Base-by-base conservation (phyloP, 108 stramenopile species). In the Fragilaria radians region DNA sequence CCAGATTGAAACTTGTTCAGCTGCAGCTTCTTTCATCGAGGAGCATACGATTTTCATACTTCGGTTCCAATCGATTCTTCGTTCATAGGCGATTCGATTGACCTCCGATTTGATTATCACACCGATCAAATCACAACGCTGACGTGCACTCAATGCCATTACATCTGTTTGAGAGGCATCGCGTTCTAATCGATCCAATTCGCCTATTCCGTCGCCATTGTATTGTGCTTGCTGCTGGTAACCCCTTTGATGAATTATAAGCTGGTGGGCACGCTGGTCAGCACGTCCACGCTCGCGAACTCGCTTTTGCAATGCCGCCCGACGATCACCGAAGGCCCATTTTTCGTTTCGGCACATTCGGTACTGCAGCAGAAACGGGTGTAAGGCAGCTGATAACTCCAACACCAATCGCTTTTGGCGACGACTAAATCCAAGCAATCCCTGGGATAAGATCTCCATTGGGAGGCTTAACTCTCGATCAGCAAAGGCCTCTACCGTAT, bases 321-420 rank as follows among this genome's bases (percentile, higher is more conserved):
- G 66, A 21, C 90, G 80, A 77, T 94, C 92, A 47, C 57, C 68
- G 59, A 90, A 86, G 31, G 92, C 92, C 81, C 77, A 68, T 47
- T 79, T 77, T 61, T 86, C 89, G 54, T 88, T 82, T 23, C 78
- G 70, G 48, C 84, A 83, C 57, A 83, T 29, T 42, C 78, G 80
- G 79, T 88, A 88, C 63, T 94, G 89, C 19, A 66, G 56, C 52
- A 76, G 60, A 62, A 86, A 89, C 30, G 88, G 73, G 1, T 77
- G 54, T 49, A 85, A 63, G 21, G 87, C 87, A 26, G 83, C 87
- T 33, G 65, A 59, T 25, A 88, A 46, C 67, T 94, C 92, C 70
- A 85, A 27, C 14, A 83, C 82, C 22, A 81, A 54, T 28, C 89
- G 75, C 59, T 90, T 90, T 52, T 74, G 79, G 18, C 92, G 74